Conservation (phyloP, 805 yeast species). For the Saturnispora kantuleensis region DNA sequence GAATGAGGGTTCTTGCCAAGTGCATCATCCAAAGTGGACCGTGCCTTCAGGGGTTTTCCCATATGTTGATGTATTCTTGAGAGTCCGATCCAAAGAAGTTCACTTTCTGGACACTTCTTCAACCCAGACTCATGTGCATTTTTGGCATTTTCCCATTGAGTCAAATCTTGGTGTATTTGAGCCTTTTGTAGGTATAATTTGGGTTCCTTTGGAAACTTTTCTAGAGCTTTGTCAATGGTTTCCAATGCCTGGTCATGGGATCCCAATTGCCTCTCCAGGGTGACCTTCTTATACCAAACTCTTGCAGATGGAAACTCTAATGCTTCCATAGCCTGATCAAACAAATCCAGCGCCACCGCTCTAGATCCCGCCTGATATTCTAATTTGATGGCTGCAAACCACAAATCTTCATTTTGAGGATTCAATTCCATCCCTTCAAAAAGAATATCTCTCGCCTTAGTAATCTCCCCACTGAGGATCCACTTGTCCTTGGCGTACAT, state of each 20-base stretch:
- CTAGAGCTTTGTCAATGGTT: constrained; percentile 38
- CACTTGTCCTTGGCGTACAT: constrained; percentile 69
- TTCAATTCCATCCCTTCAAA: constrained; percentile 34
- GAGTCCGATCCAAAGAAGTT: constrained; percentile 45
- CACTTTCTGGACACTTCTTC: constrained; percentile 33
- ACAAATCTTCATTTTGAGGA: constrained; percentile 43
- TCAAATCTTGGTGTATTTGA: constrained; percentile 34
- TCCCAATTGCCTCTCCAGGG: constrained; percentile 35
- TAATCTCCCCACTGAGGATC: constrained; percentile 34
- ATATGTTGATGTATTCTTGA: constrained; percentile 38
- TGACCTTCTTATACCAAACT: constrained; percentile 54
- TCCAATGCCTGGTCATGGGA: constrained; percentile 29
- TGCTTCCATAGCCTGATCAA: constrained; percentile 18
- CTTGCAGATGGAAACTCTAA: constrained; percentile 30
- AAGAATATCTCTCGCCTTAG: constrained; percentile 45
- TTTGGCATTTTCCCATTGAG: constrained; percentile 32
- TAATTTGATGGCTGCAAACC: constrained; percentile 66
- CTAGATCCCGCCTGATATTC: constrained; percentile 36
- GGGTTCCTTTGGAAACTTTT: constrained; percentile 36
- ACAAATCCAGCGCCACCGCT: constrained; percentile 29
- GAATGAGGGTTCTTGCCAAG: constrained; percentile 38
- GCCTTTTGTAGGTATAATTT: constrained; percentile 56
- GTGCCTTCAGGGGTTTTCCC: constrained; percentile 43
- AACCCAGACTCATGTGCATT: constrained; percentile 41
- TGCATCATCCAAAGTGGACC: constrained; percentile 66